Evolutionary conservation across 2,329 filamentous ascomycete genomes (phyloP).

Genomic region (Drechslerella stenobrocha): DNA sequence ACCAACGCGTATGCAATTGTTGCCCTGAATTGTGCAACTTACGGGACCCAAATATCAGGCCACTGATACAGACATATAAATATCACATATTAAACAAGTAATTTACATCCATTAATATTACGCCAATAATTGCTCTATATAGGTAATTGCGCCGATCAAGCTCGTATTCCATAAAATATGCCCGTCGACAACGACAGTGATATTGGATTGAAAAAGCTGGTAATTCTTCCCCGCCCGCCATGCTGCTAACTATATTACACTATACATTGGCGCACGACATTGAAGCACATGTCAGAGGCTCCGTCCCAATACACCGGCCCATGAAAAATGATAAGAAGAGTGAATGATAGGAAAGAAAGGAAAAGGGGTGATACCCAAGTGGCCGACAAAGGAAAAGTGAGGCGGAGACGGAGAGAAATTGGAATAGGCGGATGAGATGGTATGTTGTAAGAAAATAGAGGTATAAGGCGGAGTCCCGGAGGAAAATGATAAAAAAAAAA

Average conservation of each 20-base stretch:
- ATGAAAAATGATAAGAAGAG: background rate
- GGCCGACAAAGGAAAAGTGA: background rate
- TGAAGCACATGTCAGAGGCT: background rate
- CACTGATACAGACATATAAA: too few species aligned
- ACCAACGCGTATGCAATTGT: too few species aligned
- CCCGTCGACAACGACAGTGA: background rate
- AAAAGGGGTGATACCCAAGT: background rate
- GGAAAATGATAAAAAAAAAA: conserved; percentile 3
- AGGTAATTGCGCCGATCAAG: too few species aligned
- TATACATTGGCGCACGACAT: background rate
- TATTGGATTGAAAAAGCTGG: background rate
- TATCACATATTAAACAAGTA: too few species aligned
- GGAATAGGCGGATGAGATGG: background rate
- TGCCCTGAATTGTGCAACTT: too few species aligned
- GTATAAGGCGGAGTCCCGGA: background rate
- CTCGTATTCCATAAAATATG: too few species aligned
- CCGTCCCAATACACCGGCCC: background rate
- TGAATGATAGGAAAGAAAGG: background rate
- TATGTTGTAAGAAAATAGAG: background rate
- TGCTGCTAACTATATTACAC: conserved; percentile 1
- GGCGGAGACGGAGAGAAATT: too few species aligned
- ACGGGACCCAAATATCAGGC: too few species aligned
- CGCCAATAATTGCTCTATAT: too few species aligned
- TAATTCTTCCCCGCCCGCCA: background rate
- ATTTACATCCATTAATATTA: too few species aligned